Evolutionary conservation across 257 asterid species (phyloP), one percentile per base, ranked within the genome.

Genomic region (Paulownia fortunei): DNA sequence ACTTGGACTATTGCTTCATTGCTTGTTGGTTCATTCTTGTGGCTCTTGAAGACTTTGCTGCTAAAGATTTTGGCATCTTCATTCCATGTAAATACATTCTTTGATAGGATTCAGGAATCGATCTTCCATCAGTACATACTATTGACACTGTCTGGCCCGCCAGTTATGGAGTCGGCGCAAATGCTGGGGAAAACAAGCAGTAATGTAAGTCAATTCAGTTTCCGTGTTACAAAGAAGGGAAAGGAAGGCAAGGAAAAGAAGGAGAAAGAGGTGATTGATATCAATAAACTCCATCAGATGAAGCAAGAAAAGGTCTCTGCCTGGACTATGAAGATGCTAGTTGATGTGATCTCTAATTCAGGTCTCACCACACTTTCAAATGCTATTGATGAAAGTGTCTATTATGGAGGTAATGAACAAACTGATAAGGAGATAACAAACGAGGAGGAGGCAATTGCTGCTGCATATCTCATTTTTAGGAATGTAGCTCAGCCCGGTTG

Each of bases 381-480:
- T 81, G 81, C 84, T 41, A 85, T 95, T 13, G 97, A 87, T 62
- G 94, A 87, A 79, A 85, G 89, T 71, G 84, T 58, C 23, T 90
- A 88, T 18, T 83, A 81, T 12, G 90, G 77, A 59, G 89, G 84
- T 42, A 80, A 89, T 67, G 97, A 89, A 79, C 92, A 87, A 78
- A 54, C 86, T 0, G 99, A 95, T 85, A 91, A 85, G 86, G 96
- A 91, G 89, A 95, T 91, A 56, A 91, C 91, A 1, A 92, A 88
- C 8, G 98, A 90, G 87, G 98, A 95, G 89, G 97, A 90, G 74
- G 99, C 99, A 4, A 86, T 91, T 77, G 98, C 97, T 65, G 97
- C 98, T 76, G 97, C 99, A 2, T 91, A 90, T 86, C 92, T 88
- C 85, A 86, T 95, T 52, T 92, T 91, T 84, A 83, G 88, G 66